Base-by-base conservation (phyloP, 164 flowering plant genomes). In the Piper betle region DNA sequence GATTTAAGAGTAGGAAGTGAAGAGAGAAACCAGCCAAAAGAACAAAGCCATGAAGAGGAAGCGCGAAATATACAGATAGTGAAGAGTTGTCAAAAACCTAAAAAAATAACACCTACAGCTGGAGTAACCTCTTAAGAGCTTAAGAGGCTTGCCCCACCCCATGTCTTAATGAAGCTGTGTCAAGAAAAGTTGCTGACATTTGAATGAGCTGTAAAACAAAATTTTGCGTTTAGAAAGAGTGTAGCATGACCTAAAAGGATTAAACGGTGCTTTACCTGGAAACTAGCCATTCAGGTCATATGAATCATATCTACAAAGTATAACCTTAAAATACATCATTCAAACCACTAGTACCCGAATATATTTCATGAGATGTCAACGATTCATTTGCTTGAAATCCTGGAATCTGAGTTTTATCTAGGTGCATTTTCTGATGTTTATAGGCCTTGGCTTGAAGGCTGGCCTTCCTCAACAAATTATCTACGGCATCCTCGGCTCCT, bases 401-500 rank as follows among this genome's bases (percentile, higher is more conserved):
- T 59, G 58, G 72, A 77, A 56, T 25, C 33, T 64, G 59, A 53
- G 71, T 71, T 61, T 77, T 78, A 40, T 55, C 19, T n/a, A 70
- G 60, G 33, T 64, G 66, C 53, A 68, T 57, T 60, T 74, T 79
- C 40, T 74, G 80, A 50, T 73, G 79, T 37, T 80, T 79, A 63
- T 64, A 67, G 65, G 77, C 78, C 67, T 69, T 84, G 15, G 81
- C 77, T 57, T 81, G 80, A 60, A 70, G 75, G 9, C 85, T 71
- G 63, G 84, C 75, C 74, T 84, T 88, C 68, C 74, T 78, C 68
- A 77, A 63, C 48, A 80, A 64, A 68, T 71, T 79, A 57, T 82
- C 88, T n/a, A 81, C 96, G 9, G 71, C 63, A 67, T 86, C 96
- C 66, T 87, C 93, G 72, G 84, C 97, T 16, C 89, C 96, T 72